Evolutionary conservation across 2,329 filamentous ascomycete genomes (phyloP), one percentile per base, ranked within the genome.

Genomic region (Parastagonospora avenae): DNA sequence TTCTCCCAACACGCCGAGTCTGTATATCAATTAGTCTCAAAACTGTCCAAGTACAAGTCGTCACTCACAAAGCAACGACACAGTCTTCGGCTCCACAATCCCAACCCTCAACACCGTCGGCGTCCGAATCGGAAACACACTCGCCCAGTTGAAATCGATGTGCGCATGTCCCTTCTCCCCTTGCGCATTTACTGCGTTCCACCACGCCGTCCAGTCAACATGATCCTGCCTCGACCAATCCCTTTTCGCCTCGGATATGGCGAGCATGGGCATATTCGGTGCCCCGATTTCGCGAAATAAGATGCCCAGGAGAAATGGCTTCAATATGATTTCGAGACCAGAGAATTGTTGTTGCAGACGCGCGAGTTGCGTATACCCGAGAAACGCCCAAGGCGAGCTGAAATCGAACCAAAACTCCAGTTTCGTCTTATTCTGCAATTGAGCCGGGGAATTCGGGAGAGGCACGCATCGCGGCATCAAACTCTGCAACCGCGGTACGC

Each of bases 381-480:
- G 40, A 40, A 70, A 72, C 0, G 68, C 68, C 70, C 70, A 72
- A 0, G 70, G 70, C 32, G 59, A 65, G 39, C 64, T 68, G 44
- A 72, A 73, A 16, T 72, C 70, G 42, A 61, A 72, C 70, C 68
- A 72, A 29, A 72, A 72, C 28, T 72, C 64, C 1, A 73, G 8
- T 30, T 50, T 63, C 1, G 60, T 52, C 38, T 40, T 57, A 8
- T 31, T 42, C 2, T 27, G 46, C 5, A 57, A 24, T 15, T 37
- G 45, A 19, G 55, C 60, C 15, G 42, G 31, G 3, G 11, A 14
- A 37, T 16, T 5, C 8, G 11, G n/a, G n/a, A 30, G 39, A 2
- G 54, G 32, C 1, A 61, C 42, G 36, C 60, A 64, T 2, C 66
- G 58, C 2, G 68, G 68, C 48, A 72, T 54, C 2, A 72, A 33